phyloP scores from a whole-genome alignment of 23 red algal species.

The Agarophyton chilense region DNA sequence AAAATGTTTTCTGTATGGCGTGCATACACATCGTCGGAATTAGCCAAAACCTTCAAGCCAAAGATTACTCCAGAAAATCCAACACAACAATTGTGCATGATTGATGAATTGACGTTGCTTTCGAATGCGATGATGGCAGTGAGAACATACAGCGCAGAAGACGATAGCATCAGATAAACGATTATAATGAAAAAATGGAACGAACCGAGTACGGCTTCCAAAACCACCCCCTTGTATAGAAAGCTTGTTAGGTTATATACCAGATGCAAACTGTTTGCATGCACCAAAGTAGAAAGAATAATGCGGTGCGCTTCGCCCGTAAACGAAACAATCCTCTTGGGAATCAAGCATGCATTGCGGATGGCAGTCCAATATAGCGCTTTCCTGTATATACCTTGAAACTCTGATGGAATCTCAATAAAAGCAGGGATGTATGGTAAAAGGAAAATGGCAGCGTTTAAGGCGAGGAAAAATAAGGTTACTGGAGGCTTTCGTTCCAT shows the following conservation, averaged over 20 bases:
- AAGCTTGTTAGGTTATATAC: slow-evolving; percentile 42
- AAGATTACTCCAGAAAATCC: slow-evolving; percentile 66
- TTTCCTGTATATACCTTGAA: background rate
- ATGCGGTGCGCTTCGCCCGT: slow-evolving; percentile 18
- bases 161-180: slow-evolving; percentile 35
- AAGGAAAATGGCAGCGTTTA: slow-evolving; percentile 28
- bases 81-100: slow-evolving; percentile 51
- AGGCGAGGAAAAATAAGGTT: slow-evolving; percentile 34
- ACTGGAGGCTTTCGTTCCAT: slow-evolving; percentile 42
- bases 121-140: slow-evolving; percentile 35
- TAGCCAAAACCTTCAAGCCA: slow-evolving; percentile 52
- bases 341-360: slow-evolving; percentile 36
- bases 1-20: slow-evolving; percentile 22
- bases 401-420: background rate
- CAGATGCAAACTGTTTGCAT: slow-evolving; percentile 37
- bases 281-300: slow-evolving; percentile 35
- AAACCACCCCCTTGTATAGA: slow-evolving; percentile 48
- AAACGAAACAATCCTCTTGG: background rate
- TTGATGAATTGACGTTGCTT: background rate
- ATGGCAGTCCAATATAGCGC: background rate
- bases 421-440: slow-evolving; percentile 36
- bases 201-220: slow-evolving; percentile 49
- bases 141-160: slow-evolving; percentile 32
- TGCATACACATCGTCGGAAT: slow-evolving; percentile 23
- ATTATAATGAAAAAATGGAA: slow-evolving; percentile 33